phyloP scores from a whole-genome alignment of 768 basidiomycete genomes.

The Tricholoma sp. region DNA sequence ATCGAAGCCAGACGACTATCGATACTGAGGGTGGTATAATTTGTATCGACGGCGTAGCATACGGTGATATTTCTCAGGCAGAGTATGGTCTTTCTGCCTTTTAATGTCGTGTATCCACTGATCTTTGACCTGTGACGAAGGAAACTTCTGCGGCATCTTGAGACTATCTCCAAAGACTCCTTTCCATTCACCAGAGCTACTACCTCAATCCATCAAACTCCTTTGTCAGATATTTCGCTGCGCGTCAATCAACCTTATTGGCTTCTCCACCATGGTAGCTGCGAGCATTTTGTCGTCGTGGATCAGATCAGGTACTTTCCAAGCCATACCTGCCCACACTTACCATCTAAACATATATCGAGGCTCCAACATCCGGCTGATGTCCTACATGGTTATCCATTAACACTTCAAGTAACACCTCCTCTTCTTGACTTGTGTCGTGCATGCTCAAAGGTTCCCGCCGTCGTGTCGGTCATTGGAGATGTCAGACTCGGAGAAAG shows the following conservation, averaged over 20 bases:
- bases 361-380: constrained; percentile 63
- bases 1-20: constrained; percentile 12
- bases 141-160: constrained; percentile 20
- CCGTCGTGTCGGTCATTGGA: constrained; percentile 59
- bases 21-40: constrained; percentile 40
- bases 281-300: constrained; percentile 74
- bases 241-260: constrained; percentile 76
- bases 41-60: constrained; percentile 56
- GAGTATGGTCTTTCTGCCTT: constrained; percentile 26
- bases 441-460: constrained; percentile 66
- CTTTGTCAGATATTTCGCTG: constrained; percentile 50
- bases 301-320: constrained; percentile 62
- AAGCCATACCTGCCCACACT: neutral
- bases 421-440: constrained; percentile 59
- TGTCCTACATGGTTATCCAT: constrained; percentile 53
- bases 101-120: constrained; percentile 35
- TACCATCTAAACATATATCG: neutral
- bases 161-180: constrained; percentile 27
- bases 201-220: constrained; percentile 41
- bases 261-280: constrained; percentile 76
- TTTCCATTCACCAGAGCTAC: constrained; percentile 30
- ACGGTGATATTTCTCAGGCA: constrained; percentile 49
- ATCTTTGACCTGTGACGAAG: constrained; percentile 24
- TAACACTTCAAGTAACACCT: constrained; percentile 63
- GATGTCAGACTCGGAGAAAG: constrained; percentile 76